Base-by-base conservation (phyloP, 2,329 filamentous ascomycete species). In the Leptosphaerulina australis region DNA sequence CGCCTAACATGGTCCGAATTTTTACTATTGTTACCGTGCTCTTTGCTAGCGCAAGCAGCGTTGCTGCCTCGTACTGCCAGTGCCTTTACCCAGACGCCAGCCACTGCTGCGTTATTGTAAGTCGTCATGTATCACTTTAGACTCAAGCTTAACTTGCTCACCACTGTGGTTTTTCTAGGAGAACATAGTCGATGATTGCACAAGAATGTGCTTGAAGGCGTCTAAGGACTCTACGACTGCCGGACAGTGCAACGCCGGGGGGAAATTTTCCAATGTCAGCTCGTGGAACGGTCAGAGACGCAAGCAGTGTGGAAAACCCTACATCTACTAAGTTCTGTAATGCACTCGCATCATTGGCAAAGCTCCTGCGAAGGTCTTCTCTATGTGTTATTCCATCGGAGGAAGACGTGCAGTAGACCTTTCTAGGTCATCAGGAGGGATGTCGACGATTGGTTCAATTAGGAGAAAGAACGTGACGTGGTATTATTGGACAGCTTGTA, bases 31-130 rank as follows among this genome's bases (percentile, higher is more conserved):
- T 44, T 44, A 35, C 40, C 31, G 30, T 35, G 31, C 40, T 44
- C 14, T 44, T 44, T 44, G 40, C 40, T 29, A 36, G 40, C 30
- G 31, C 31, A 36, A 44, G 31, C 22, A 44, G 40, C 40, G 40
- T 44, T 44, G 21, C 40, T 28, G 40, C 40, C 29, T 44, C 40
- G 40, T 44, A 44, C 40, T 44, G 40, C 31, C 40, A 44, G 40
- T 44, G 40, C 40, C 40, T 44, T 44, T 35, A 44, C 15, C 30
- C 40, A 44, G 40, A 44, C 31, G 40, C 40, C 15, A 44, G 40
- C 31, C 40, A 44, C 31, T 44, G 40, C 31, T 44, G 40, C 14
- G 40, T 44, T 44, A 44, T 44, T 29, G 40, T 44, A 28, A 44
- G 40, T 44, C 40, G 22, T 35, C 30, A 36, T 28, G 40, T 35